Evolutionary conservation across 345 rosid genomes (phyloP), one percentile per base, ranked within the genome.

Genomic region (Eucalyptus globulus): DNA sequence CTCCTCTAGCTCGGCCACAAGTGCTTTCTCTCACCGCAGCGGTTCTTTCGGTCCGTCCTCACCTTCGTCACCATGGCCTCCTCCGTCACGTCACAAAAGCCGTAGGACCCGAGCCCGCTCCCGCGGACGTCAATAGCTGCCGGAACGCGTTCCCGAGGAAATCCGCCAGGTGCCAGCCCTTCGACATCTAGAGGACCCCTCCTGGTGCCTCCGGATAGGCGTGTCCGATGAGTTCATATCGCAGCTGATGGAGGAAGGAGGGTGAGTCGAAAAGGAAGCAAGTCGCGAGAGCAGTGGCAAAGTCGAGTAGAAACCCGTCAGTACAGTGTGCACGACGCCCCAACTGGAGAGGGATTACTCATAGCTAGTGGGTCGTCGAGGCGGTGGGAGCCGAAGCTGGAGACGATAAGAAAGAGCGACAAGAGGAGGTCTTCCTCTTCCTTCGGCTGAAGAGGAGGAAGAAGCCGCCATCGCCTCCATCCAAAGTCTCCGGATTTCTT

Each of bases 301-400:
- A 53, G 49, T 88, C 91, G 5, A 89, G 65, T 4, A 76, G 34
- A 11, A 76, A 37, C 37, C 80, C 1, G 37, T 31, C 12, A 5
- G 21, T 17, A 92, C 90, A 87, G 92, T 95, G 11, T 96, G 98
- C 90, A 95, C 93, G 37, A 96, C 97, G 43, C 93, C 95, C 44
- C 93, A 89, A 91, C 89, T 95, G 87, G 94, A 95, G 93, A 95
- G 93, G 81, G 97, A 96, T 34, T 95, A 96, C 89, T 72, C 90
- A 21, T 92, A 88, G 92, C 92, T 94, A 9, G 98, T 96, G 8
- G 98, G 29, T 93, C 93, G 86, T 90, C 93, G 40, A 91, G 95
- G 16, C 93, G 58, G 62, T 94, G 98, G 99, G 94, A 94, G 60
- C 99, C 97, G 2, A 95, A 96, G 95, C 93, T 97, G 47, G 99